These are phyloP conservation scores for Leptographium flavum DNA, from an alignment of 2,329 filamentous ascomycete species.

Conservation along the genomic window DNA sequence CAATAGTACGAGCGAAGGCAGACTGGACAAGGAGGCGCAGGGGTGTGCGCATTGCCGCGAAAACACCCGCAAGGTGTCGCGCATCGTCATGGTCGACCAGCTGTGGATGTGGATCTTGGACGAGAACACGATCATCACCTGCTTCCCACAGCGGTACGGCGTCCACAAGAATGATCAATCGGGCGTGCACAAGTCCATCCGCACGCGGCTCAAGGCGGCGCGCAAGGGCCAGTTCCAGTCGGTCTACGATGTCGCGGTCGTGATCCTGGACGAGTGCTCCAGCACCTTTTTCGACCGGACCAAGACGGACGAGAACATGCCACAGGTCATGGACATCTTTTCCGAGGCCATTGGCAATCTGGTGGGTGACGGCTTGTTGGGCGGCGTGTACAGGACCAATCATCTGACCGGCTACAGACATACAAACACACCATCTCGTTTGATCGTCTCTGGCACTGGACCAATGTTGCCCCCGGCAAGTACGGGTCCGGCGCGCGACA, in stretches of 20 bases:
- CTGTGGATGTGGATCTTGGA: slow-evolving; percentile 20
- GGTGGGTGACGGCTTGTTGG: slow-evolving; percentile 15
- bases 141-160: slow-evolving; percentile 25
- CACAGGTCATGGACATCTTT: slow-evolving; percentile 27
- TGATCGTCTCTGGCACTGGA: slow-evolving; percentile 23
- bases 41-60: slow-evolving; percentile 14
- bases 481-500: slow-evolving; percentile 5
- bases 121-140: slow-evolving; percentile 17
- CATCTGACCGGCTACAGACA: slow-evolving; percentile 4
- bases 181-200: slow-evolving; percentile 25
- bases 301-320: slow-evolving; percentile 9
- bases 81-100: slow-evolving; percentile 19
- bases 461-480: slow-evolving; percentile 12
- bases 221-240: slow-evolving; percentile 18
- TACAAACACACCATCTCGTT: slow-evolving; percentile 25
- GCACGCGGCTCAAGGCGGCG: slow-evolving; percentile 15
- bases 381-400: not conserved
- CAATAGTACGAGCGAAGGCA: not conserved
- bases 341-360: slow-evolving; percentile 25
- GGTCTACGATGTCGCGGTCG: slow-evolving; percentile 26
- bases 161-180: slow-evolving; percentile 24
- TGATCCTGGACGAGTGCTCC: slow-evolving; percentile 27
- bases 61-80: slow-evolving; percentile 14
- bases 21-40: not conserved
- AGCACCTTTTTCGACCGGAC: slow-evolving; percentile 23